Conservation (phyloP, 164 flowering plant species). For the Stephania yunnanensis region DNA sequence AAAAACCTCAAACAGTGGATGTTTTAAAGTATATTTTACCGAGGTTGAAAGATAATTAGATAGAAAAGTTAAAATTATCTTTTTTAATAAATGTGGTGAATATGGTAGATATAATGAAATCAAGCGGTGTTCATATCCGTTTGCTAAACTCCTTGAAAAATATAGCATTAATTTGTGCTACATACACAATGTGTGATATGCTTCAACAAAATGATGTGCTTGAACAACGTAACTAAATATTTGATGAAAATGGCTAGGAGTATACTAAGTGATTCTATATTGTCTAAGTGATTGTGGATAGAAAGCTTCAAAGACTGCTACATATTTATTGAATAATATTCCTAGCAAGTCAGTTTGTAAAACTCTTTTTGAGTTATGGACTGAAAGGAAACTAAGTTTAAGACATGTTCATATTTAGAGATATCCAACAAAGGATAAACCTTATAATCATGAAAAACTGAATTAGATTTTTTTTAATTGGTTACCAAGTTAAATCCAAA, state of each 20-base stretch:
- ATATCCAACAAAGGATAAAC: too few species aligned
- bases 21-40: too few species aligned
- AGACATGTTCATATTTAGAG: background rate
- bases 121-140: background rate
- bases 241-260: background rate
- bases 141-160: background rate
- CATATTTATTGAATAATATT: background rate
- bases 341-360: background rate
- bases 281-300: too few species aligned
- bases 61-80: background rate
- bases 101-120: background rate
- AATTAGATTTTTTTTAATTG: background rate
- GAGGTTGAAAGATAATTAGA: too few species aligned
- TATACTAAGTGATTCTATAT: too few species aligned
- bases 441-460: too few species aligned
- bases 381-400: background rate
- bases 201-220: background rate
- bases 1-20: too few species aligned
- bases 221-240: background rate
- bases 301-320: too few species aligned
- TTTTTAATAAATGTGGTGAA: background rate
- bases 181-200: background rate
- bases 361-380: background rate
- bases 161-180: background rate
- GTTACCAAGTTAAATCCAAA: constrained; percentile 3